Conservation (phyloP, 352 stramenopile genomes). For the Globisporangium canariense region DNA sequence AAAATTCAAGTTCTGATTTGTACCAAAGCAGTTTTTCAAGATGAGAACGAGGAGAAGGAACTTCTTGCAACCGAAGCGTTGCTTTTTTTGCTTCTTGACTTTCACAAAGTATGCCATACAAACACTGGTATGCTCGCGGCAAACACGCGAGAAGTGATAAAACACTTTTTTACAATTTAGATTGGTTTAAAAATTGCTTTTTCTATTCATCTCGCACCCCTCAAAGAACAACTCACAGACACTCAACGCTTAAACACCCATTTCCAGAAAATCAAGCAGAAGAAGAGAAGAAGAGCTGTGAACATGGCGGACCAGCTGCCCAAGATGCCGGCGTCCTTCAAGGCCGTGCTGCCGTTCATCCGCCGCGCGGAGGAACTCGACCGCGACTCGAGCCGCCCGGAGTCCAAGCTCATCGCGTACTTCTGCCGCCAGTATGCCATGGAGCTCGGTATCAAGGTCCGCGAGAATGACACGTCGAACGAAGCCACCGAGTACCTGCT, state of each 20-base stretch:
- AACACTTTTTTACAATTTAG: no score
- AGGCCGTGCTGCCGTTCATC: slow-evolving; percentile 93
- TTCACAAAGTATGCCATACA: no score
- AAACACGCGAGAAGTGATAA: no score
- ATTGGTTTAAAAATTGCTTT: no score
- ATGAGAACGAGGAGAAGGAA: no score
- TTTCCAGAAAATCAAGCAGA: slow-evolving; percentile 17
- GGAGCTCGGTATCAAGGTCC: slow-evolving; percentile 86
- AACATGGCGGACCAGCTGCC: slow-evolving; percentile 49
- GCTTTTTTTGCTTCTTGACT: no score
- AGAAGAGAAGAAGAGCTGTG: slow-evolving; percentile 9
- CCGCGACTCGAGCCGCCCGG: slow-evolving; percentile 80
- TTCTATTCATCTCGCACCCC: no score
- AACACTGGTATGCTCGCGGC: no score
- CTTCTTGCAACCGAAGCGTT: no score
- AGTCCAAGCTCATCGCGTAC: slow-evolving; percentile 95
- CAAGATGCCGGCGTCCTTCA: slow-evolving; percentile 91
- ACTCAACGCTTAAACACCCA: slow-evolving; percentile 7
- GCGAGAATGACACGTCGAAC: slow-evolving; percentile 69
- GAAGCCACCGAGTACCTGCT: slow-evolving; percentile 88
- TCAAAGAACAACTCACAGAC: slow-evolving; percentile 1
- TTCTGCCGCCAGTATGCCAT: slow-evolving; percentile 90
- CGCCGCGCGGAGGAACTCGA: slow-evolving; percentile 95
- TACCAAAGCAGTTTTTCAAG: no score
- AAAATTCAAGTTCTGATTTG: no score